These are phyloP conservation scores for Aspergillus fijiensis DNA, from an alignment of 2,329 filamentous ascomycete genomes.

Conservation along the genomic window DNA sequence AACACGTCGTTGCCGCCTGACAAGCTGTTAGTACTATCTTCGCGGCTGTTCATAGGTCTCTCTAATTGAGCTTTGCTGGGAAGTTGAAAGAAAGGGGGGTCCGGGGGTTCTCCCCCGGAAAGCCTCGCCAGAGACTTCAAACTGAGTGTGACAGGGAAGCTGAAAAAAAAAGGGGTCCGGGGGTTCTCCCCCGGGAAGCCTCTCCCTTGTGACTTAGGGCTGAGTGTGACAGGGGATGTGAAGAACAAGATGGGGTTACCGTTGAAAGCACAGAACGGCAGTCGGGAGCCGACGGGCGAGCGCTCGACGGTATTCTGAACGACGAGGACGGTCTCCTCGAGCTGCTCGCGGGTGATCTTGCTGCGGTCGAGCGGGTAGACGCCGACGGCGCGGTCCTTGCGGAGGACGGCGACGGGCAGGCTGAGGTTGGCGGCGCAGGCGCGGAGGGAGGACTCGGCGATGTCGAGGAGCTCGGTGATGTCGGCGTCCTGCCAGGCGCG, in stretches of 20 bases:
- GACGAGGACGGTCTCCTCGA: conserved; percentile 94
- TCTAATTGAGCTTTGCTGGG: too few species aligned
- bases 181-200: too few species aligned
- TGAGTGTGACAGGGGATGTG: too few species aligned
- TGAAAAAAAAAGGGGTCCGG: too few species aligned
- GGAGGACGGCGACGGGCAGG: conserved; percentile 74
- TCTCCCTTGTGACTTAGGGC: too few species aligned
- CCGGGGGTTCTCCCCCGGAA: too few species aligned
- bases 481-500: conserved; percentile 57
- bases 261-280: conserved; percentile 98
- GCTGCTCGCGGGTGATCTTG: conserved; percentile 78
- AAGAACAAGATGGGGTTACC: conserved; percentile 44
- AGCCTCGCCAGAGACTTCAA: too few species aligned
- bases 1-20: conserved; percentile 88
- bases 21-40: neutral
- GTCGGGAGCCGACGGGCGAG: conserved; percentile 62
- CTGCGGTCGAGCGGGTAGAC: conserved; percentile 65
- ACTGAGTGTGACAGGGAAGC: too few species aligned
- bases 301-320: conserved; percentile 91
- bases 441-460: conserved; percentile 78
- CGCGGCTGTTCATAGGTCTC: too few species aligned
- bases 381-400: conserved; percentile 85
- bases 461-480: conserved; percentile 78
- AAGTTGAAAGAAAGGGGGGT: too few species aligned
- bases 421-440: conserved; percentile 79